Evolutionary conservation across 2,329 filamentous ascomycete species (phyloP), one percentile per base, ranked within the genome.

Genomic region (Ceratocystiopsis sp.): DNA sequence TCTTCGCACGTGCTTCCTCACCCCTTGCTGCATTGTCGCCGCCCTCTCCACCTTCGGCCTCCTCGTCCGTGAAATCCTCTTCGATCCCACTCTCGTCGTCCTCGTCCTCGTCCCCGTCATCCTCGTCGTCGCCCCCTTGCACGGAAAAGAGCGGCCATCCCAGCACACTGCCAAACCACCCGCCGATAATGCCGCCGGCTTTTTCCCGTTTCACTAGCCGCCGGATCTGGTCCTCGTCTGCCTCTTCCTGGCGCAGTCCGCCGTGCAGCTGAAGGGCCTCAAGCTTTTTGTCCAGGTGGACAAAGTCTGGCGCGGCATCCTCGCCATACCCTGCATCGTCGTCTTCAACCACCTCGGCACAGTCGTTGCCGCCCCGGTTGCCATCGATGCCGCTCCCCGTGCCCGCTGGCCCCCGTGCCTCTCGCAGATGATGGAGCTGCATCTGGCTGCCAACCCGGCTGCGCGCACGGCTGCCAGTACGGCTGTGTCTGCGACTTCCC

Each of bases 121-220:
- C 59, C 18, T 68, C 66, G 42, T 75, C 70, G 2, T 71, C 73
- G 45, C 72, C 67, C 54, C 78, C 75, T 41, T 76, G 69, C 6
- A 75, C 72, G 1, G 73, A 66, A 54, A 79, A 79, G 11, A 80
- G 61, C 25, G 67, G 70, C 70, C 74, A 79, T 3, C 70, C 70
- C 37, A 75, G 58, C 46, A 78, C 57, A 46, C 60, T 68, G 46
- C 69, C 69, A 46, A 81, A 65, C 74, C 75, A 79, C 36, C 69
- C 69, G 5, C 67, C 69, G 40, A 71, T 57, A 8, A 69, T 67
- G 12, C 64, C 60, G 10, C 69, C 68, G 9, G 64, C 59, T 40
- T 65, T 67, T 42, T 68, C 69, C 16, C 65, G 62, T 47, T 68
- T 65, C 33, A 79, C 68, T 6, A 80, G 61, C 45, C 67, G 65